Conservation (phyloP, 2,329 filamentous ascomycete genomes). For the Epichloe elymi region DNA sequence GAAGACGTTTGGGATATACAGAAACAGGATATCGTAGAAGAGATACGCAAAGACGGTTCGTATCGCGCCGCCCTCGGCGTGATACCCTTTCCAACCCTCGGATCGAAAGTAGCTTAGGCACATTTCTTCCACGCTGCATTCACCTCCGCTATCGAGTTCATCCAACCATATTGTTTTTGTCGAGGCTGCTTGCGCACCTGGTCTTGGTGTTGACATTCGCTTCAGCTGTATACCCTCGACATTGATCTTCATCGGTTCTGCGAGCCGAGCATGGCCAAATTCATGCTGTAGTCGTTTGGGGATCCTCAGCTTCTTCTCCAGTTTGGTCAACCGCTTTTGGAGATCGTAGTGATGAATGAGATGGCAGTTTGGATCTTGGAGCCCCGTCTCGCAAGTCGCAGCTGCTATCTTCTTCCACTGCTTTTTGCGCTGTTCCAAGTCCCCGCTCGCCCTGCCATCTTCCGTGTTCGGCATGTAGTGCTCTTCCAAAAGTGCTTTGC, state of each 20-base stretch:
- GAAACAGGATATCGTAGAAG: slow-evolving; percentile 86
- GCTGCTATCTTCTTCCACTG: slow-evolving; percentile 70
- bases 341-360: slow-evolving; percentile 88
- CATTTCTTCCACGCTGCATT: slow-evolving; percentile 89
- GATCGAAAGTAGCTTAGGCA: slow-evolving; percentile 75
- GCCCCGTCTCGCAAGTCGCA: slow-evolving; percentile 68
- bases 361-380: slow-evolving; percentile 83
- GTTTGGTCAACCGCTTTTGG: slow-evolving; percentile 83
- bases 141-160: slow-evolving; percentile 50
- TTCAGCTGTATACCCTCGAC: slow-evolving; percentile 70
- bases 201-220: slow-evolving; percentile 34
- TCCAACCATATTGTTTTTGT: slow-evolving; percentile 84
- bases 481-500: slow-evolving; percentile 86
- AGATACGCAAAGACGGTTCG: slow-evolving; percentile 85
- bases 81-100: slow-evolving; percentile 87
- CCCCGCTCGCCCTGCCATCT: slow-evolving; percentile 23
- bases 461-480: slow-evolving; percentile 71
- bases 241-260: slow-evolving; percentile 60
- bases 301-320: slow-evolving; percentile 74
- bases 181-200: slow-evolving; percentile 29
- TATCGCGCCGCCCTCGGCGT: slow-evolving; percentile 81
- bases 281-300: slow-evolving; percentile 82
- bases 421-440: slow-evolving; percentile 51
- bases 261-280: slow-evolving; percentile 73
- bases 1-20: slow-evolving; percentile 92